Conservation (phyloP, 2,329 filamentous ascomycete species). For the Trichophyton equinum region DNA sequence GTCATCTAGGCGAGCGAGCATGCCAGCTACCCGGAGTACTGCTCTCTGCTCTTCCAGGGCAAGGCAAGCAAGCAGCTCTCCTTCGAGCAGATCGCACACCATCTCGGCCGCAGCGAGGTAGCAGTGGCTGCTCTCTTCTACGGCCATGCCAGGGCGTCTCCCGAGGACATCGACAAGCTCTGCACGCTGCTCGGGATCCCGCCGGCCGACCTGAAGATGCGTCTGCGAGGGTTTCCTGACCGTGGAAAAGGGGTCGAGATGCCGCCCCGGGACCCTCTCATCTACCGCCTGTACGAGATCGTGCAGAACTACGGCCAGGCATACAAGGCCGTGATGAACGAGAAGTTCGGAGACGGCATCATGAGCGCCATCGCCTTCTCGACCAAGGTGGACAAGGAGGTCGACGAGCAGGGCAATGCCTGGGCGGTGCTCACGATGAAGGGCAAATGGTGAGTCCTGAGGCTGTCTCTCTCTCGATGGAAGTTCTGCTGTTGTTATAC, state of each 20-base stretch:
- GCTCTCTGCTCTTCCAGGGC: slow-evolving; percentile 62
- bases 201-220: slow-evolving; percentile 43
- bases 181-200: slow-evolving; percentile 52
- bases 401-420: slow-evolving; percentile 63
- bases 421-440: slow-evolving; percentile 78
- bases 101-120: slow-evolving; percentile 67
- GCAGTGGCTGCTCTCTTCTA: slow-evolving; percentile 84
- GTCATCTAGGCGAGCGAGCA: slow-evolving; percentile 49
- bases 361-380: slow-evolving; percentile 93
- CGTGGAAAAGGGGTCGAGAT: slow-evolving; percentile 67
- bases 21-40: slow-evolving; percentile 57
- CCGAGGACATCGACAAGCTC: slow-evolving; percentile 57
- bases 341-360: slow-evolving; percentile 89
- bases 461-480: neutral
- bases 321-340: slow-evolving; percentile 88
- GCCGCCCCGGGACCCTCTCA: slow-evolving; percentile 72
- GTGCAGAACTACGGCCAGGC: slow-evolving; percentile 95
- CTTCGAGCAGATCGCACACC: slow-evolving; percentile 64
- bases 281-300: slow-evolving; percentile 86
- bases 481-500: neutral
- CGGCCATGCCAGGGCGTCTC: slow-evolving; percentile 62
- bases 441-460: slow-evolving; percentile 60
- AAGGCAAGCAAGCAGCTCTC: slow-evolving; percentile 64
- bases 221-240: slow-evolving; percentile 65
- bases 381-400: slow-evolving; percentile 88